Conservation (phyloP, 805 yeast genomes). For the Deakozyma indianensis region DNA sequence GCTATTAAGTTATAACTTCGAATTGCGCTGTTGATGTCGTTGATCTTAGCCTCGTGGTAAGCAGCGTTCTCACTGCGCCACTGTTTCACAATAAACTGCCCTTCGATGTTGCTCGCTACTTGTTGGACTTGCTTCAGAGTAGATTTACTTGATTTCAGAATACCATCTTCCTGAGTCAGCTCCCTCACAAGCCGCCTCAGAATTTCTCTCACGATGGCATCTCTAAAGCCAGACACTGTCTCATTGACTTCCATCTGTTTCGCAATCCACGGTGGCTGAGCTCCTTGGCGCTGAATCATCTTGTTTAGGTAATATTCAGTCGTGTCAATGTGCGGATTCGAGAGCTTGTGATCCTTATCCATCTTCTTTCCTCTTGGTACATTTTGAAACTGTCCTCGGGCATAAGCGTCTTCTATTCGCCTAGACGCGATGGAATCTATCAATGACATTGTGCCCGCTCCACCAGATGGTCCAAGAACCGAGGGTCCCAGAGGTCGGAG, state of each 20-base stretch:
- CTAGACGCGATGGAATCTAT: slow-evolving; percentile 61
- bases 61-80: slow-evolving; percentile 27
- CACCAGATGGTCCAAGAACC: background rate
- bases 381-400: slow-evolving; percentile 53
- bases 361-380: slow-evolving; percentile 53
- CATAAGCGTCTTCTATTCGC: slow-evolving; percentile 58
- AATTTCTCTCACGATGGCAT: slow-evolving; percentile 15
- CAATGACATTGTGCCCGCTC: slow-evolving; percentile 16
- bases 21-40: slow-evolving; percentile 31
- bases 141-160: background rate
- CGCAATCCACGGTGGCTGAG: slow-evolving; percentile 85
- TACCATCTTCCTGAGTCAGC: slow-evolving; percentile 10
- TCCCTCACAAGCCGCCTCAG: slow-evolving; percentile 17
- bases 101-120: background rate
- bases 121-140: background rate
- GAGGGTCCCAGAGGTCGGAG: background rate
- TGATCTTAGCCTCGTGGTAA: slow-evolving; percentile 24
- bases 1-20: slow-evolving; percentile 52
- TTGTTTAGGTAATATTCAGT: slow-evolving; percentile 72
- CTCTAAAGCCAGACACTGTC: slow-evolving; percentile 35
- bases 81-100: slow-evolving; percentile 5
- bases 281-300: slow-evolving; percentile 56
- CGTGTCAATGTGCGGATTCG: slow-evolving; percentile 44
- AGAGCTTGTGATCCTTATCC: slow-evolving; percentile 19
- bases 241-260: slow-evolving; percentile 44